Percentiles rank a stretch among this genome's conserved stretches.
Conservation (phyloP, 1,284 basidiomycete genomes). For the Microbotryum silenes-acaulis region DNA sequence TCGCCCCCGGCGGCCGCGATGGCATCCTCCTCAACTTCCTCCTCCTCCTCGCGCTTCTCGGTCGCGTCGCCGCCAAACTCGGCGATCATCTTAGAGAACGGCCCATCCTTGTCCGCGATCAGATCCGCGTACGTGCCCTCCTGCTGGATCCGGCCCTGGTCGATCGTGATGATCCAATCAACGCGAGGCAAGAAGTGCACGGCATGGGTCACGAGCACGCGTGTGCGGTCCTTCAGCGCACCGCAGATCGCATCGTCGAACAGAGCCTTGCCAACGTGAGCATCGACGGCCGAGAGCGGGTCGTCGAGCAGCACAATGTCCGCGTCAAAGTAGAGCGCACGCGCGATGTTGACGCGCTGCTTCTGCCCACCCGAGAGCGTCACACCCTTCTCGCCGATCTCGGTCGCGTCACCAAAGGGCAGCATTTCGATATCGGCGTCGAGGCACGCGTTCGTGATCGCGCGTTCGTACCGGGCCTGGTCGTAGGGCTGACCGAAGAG, state of each 20-base stretch:
- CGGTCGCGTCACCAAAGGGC: slow-evolving; percentile 55
- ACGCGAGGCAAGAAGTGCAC: slow-evolving; percentile 71
- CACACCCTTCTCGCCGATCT: slow-evolving; percentile 61
- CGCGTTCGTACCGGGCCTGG: slow-evolving; percentile 69
- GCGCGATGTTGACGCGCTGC: slow-evolving; percentile 73
- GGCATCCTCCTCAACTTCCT: slow-evolving; percentile 41
- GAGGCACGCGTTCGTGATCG: slow-evolving; percentile 63
- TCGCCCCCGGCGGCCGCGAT: slow-evolving; percentile 35
- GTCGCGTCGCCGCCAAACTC: slow-evolving; percentile 56
- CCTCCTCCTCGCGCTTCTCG: slow-evolving; percentile 45
- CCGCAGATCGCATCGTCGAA: slow-evolving; percentile 75
- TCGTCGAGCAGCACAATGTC: slow-evolving; percentile 43
- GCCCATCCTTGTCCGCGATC: slow-evolving; percentile 53
- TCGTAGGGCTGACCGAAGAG: slow-evolving; percentile 77
- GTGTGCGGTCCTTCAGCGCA: slow-evolving; percentile 62
- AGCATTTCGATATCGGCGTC: slow-evolving; percentile 60
- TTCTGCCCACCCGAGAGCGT: slow-evolving; percentile 50
- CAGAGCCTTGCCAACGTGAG: slow-evolving; percentile 65
- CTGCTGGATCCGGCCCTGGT: slow-evolving; percentile 59
- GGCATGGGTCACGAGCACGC: slow-evolving; percentile 74
- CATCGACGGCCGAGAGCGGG: slow-evolving; percentile 54
- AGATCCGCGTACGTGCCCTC: slow-evolving; percentile 65
- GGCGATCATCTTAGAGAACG: slow-evolving; percentile 62
- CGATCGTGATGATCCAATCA: slow-evolving; percentile 60
- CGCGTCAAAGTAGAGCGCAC: slow-evolving; percentile 61